Evolutionary conservation across 228 moss, liverwort and hornwort species (phyloP).

Genomic region (Sphagnum magellanicum): DNA sequence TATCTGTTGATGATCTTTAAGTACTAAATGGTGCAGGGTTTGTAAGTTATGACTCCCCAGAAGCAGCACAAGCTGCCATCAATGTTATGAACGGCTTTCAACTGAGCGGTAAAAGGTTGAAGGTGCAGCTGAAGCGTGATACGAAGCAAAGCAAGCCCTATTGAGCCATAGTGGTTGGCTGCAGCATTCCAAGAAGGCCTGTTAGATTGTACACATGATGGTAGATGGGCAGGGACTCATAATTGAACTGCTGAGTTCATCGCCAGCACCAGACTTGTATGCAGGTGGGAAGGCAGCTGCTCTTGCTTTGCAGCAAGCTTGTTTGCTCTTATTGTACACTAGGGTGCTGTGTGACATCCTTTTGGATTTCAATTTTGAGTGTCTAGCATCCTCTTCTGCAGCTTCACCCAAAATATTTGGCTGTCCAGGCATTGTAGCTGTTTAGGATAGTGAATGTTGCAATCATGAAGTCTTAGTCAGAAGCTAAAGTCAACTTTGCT

Average conservation of each 20-base stretch:
- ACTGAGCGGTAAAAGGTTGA: conserved; percentile 89
- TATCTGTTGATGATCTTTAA: background rate
- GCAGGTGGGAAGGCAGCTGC: conserved; percentile 63
- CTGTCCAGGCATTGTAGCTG: too few relatives aligned
- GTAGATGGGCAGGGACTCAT: conserved; percentile 38
- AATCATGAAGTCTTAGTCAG: too few relatives aligned
- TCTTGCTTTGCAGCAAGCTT: conserved; percentile 57
- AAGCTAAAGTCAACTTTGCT: too few relatives aligned
- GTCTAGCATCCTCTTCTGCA: conserved; percentile 13
- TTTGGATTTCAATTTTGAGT: conserved; percentile 32
- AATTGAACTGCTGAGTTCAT: conserved; percentile 38
- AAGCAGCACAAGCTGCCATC: conserved; percentile 95
- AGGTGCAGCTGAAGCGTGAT: conserved; percentile 91
- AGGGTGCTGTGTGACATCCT: conserved; percentile 32
- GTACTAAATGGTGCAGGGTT: conserved; percentile 51
- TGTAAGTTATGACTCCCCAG: conserved; percentile 92
- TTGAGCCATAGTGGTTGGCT: conserved; percentile 34
- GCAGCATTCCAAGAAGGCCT: conserved; percentile 32
- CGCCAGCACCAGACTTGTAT: conserved; percentile 54
- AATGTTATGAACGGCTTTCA: conserved; percentile 98
- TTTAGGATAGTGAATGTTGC: too few relatives aligned
- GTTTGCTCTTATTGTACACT: conserved; percentile 50
- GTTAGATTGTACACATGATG: conserved; percentile 41
- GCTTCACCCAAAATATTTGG: conserved; percentile 1
- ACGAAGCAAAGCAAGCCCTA: conserved; percentile 98